Conservation (phyloP, 202 grass and related monocot genomes). For the Digitaria exilis region DNA sequence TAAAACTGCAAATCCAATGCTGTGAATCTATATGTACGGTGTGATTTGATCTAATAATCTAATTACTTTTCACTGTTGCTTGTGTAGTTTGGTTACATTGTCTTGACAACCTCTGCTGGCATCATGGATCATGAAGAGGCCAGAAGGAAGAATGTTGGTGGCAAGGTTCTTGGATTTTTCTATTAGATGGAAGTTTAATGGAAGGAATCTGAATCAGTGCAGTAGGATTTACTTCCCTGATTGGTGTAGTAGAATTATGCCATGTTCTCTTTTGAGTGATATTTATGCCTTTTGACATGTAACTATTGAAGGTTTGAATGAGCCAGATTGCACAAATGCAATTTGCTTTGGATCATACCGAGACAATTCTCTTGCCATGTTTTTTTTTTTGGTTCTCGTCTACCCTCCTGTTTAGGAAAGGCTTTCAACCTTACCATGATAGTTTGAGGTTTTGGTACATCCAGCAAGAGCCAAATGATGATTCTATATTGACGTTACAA, state of each 20-base stretch:
- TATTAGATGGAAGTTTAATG: slow-evolving; percentile 50
- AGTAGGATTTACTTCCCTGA: slow-evolving; percentile 4
- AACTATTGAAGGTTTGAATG: background rate
- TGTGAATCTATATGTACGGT: background rate
- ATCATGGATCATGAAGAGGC: slow-evolving; percentile 92
- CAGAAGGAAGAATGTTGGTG: slow-evolving; percentile 83
- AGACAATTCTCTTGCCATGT: background rate
- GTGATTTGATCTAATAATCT: background rate
- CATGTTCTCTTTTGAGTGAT: background rate
- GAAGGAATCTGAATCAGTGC: slow-evolving; percentile 6
- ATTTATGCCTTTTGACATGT: background rate
- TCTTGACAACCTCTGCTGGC: slow-evolving; percentile 75
- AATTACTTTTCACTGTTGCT: background rate
- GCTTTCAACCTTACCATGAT: background rate
- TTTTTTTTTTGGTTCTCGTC: background rate
- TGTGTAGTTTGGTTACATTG: slow-evolving; percentile 81
- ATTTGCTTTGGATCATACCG: background rate
- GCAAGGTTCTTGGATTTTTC: slow-evolving; percentile 80
- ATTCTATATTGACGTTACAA: background rate
- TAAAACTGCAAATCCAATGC: background rate
- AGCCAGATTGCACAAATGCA: background rate
- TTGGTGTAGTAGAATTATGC: background rate
- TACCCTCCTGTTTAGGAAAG: background rate
- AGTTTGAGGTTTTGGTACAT: background rate
- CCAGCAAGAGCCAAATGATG: background rate